A percentile compares a stretch with the other conserved stretches of the same genome.
phyloP scores from a whole-genome alignment of 179 eudicot genomes.

The Silene vulgaris region DNA sequence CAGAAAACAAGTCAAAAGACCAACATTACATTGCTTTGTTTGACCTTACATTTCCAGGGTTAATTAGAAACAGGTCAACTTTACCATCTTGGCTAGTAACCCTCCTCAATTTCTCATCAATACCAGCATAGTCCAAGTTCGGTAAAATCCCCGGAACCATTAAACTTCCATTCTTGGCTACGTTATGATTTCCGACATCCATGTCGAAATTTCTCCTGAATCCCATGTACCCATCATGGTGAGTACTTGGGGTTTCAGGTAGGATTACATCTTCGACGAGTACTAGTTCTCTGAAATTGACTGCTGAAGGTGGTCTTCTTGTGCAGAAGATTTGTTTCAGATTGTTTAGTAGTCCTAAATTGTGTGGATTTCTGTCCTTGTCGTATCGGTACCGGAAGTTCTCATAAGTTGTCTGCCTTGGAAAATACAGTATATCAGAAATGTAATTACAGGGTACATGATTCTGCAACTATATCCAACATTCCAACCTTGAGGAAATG shows the following conservation, averaged over 20 bases:
- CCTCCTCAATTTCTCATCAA: conserved; percentile 42
- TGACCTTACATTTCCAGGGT: conserved; percentile 24
- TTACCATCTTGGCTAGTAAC: conserved; percentile 22
- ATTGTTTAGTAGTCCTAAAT: conserved; percentile 42
- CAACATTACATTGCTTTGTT: background rate
- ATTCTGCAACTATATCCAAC: too few species aligned
- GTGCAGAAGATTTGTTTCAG: conserved; percentile 38
- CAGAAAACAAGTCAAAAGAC: background rate
- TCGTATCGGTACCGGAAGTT: conserved; percentile 49
- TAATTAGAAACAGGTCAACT: conserved; percentile 29
- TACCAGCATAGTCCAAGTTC: conserved; percentile 47
- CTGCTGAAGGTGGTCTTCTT: conserved; percentile 35
- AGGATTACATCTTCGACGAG: conserved; percentile 25
- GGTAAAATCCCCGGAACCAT: conserved; percentile 37
- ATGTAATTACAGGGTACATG: background rate
- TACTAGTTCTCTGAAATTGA: conserved; percentile 46
- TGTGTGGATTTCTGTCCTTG: conserved; percentile 44
- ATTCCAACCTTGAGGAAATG: too few species aligned
- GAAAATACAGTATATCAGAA: conserved; percentile 6
- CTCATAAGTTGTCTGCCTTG: conserved; percentile 54
- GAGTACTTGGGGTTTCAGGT: conserved; percentile 31
- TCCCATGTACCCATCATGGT: conserved; percentile 19
- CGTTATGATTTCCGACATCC: conserved; percentile 33
- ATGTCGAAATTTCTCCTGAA: conserved; percentile 34
- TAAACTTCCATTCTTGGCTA: conserved; percentile 36